Evolutionary conservation across 805 yeast genomes (phyloP).

Genomic region (Ogataea sp.): DNA sequence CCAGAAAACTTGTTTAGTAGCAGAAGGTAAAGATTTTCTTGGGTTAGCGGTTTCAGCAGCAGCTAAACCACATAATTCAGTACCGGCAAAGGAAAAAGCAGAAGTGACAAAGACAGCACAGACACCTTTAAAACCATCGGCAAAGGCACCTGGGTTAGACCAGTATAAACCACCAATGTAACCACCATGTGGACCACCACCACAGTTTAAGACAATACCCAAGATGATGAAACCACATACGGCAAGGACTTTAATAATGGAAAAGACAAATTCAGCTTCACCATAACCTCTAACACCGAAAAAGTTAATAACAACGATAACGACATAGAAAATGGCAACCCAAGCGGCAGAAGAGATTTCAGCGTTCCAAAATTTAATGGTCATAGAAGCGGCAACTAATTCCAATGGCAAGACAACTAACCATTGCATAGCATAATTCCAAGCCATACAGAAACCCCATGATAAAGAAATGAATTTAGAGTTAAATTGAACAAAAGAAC

Average conservation of each 20-base stretch:
- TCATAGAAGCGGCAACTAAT: slow-evolving; percentile 46
- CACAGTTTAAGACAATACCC: slow-evolving; percentile 46
- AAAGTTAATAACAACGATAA: slow-evolving; percentile 44
- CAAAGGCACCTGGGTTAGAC: slow-evolving; percentile 52
- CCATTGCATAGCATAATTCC: slow-evolving; percentile 52
- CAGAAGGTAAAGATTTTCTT: slow-evolving; percentile 52
- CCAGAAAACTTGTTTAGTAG: slow-evolving; percentile 60
- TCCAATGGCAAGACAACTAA: slow-evolving; percentile 46
- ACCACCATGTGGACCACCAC: slow-evolving; percentile 54
- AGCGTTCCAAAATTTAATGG: slow-evolving; percentile 40
- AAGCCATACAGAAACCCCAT: slow-evolving; percentile 56
- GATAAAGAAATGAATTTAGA: slow-evolving; percentile 51
- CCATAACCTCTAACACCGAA: slow-evolving; percentile 64
- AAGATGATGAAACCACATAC: slow-evolving; percentile 51
- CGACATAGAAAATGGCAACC: slow-evolving; percentile 45
- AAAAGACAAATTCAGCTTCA: slow-evolving; percentile 57
- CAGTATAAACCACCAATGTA: slow-evolving; percentile 55
- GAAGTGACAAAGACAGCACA: slow-evolving; percentile 58
- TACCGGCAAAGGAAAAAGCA: slow-evolving; percentile 58
- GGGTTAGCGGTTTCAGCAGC: slow-evolving; percentile 61
- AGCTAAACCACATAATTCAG: slow-evolving; percentile 57
- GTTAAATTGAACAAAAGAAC: slow-evolving; percentile 54
- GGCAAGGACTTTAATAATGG: slow-evolving; percentile 47
- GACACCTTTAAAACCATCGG: slow-evolving; percentile 51
- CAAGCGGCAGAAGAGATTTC: slow-evolving; percentile 43